These are phyloP conservation scores for Elongisporangium undulatum DNA, from an alignment of 352 stramenopile genomes.

Conservation along the genomic window DNA sequence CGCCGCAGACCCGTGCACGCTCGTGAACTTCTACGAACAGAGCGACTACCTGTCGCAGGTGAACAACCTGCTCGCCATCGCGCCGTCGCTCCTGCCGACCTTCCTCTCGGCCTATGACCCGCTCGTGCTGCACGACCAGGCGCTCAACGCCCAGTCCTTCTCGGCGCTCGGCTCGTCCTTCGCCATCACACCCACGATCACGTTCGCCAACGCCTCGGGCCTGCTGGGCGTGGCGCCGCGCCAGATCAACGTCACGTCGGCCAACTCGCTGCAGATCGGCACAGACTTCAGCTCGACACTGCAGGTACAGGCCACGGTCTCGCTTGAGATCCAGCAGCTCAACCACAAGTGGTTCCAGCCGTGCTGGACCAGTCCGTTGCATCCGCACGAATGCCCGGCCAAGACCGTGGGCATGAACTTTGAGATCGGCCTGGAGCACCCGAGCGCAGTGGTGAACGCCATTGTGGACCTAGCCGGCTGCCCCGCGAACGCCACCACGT, in stretches of 20 bases:
- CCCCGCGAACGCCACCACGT: slow-evolving; percentile 20
- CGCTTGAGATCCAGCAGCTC: slow-evolving; percentile 43
- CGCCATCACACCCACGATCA: slow-evolving; percentile 23
- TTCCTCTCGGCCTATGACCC: slow-evolving; percentile 21
- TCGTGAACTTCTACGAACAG: too few species aligned
- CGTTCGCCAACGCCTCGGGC: slow-evolving; percentile 15
- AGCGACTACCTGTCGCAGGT: background rate
- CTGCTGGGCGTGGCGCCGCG: slow-evolving; percentile 34
- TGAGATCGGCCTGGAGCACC: slow-evolving; percentile 29
- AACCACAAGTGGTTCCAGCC: slow-evolving; percentile 62
- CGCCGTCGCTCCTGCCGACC: slow-evolving; percentile 17
- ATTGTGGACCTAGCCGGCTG: slow-evolving; percentile 36
- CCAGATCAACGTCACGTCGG: slow-evolving; percentile 39
- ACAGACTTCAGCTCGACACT: slow-evolving; percentile 38
- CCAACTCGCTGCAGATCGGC: slow-evolving; percentile 30
- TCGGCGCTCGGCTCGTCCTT: slow-evolving; percentile 21
- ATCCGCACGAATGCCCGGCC: slow-evolving; percentile 37
- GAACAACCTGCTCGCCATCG: slow-evolving; percentile 22
- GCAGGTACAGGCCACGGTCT: slow-evolving; percentile 26
- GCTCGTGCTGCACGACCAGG: slow-evolving; percentile 19
- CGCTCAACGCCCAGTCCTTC: slow-evolving; percentile 20
- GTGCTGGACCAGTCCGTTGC: slow-evolving; percentile 51
- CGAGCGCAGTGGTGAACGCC: slow-evolving; percentile 22
- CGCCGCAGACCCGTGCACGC: too few species aligned
- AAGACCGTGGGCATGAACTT: slow-evolving; percentile 32